These are phyloP conservation scores for Oidium heveae DNA, from an alignment of 2,329 filamentous ascomycete species.

Conservation along the genomic window DNA sequence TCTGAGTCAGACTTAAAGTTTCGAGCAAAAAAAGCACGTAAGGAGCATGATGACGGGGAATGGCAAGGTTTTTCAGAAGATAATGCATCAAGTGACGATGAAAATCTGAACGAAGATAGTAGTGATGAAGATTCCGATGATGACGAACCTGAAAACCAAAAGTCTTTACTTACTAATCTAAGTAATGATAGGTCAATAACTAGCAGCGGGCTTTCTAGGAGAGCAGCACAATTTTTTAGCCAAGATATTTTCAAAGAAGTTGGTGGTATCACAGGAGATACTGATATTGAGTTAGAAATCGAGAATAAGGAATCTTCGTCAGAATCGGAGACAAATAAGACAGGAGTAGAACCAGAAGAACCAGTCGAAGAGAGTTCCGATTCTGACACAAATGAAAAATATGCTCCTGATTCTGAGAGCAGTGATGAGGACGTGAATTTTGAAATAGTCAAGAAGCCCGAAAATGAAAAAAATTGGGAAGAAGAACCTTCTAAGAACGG, in stretches of 20 bases:
- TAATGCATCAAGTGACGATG: constrained; percentile 26
- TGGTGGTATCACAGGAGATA: constrained; percentile 34
- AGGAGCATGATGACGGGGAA: constrained; percentile 61
- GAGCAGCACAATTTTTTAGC: constrained; percentile 73
- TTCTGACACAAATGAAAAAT: constrained; percentile 7
- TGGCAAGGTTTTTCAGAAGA: constrained; percentile 71
- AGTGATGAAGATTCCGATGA: constrained; percentile 33
- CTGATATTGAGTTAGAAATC: constrained; percentile 18
- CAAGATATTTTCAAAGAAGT: constrained; percentile 86
- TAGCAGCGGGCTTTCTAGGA: constrained; percentile 45
- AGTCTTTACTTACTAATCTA: constrained; percentile 35
- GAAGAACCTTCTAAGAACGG: constrained; percentile 37
- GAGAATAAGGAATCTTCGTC: constrained; percentile 17
- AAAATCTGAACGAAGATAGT: constrained; percentile 32
- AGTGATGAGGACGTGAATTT: constrained; percentile 24
- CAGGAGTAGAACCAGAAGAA: constrained; percentile 11
- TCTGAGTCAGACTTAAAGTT: constrained; percentile 65
- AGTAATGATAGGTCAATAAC: constrained; percentile 21
- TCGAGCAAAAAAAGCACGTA: constrained; percentile 67
- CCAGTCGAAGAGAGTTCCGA: constrained; percentile 13
- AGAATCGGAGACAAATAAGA: constrained; percentile 14
- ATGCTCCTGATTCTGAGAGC: constrained; percentile 5
- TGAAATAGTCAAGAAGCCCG: constrained; percentile 31
- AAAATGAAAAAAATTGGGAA: constrained; percentile 37
- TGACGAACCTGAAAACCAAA: constrained; percentile 19